phyloP scores from a whole-genome alignment of 495 filamentous ascomycete genomes.

The Antarctomyces pellizariae region DNA sequence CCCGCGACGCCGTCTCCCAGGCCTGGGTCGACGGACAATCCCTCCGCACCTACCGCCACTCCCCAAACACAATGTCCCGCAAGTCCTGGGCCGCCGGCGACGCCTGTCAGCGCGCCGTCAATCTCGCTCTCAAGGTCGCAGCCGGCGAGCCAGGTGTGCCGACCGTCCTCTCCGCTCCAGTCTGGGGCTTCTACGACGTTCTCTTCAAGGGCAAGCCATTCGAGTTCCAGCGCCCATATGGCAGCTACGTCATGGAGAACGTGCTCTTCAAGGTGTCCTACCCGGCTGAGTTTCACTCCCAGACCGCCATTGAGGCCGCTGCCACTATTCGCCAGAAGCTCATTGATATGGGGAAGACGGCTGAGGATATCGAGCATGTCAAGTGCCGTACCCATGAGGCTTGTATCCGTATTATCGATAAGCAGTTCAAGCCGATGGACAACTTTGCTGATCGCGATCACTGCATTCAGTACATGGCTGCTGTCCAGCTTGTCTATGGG shows the following conservation, averaged over 20 bases:
- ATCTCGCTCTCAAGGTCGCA: constrained; percentile 81
- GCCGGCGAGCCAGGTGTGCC: constrained; percentile 76
- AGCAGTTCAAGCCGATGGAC: constrained; percentile 98
- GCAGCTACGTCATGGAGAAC: constrained; percentile 99
- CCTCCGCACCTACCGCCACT: constrained; percentile 88
- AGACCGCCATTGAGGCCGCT: constrained; percentile 90
- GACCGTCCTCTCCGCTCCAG: constrained; percentile 77
- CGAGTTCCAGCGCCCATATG: constrained; percentile 84
- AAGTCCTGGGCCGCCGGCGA: constrained; percentile 99
- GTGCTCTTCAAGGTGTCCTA: constrained; percentile 99
- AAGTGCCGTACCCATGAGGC: constrained; percentile 94
- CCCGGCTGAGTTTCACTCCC: constrained; percentile 96
- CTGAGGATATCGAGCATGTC: constrained; percentile 80
- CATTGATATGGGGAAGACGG: constrained; percentile 64
- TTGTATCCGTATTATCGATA: constrained; percentile 96
- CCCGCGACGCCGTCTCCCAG: constrained; percentile 84
- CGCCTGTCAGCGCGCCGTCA: constrained; percentile 89
- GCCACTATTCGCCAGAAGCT: constrained; percentile 68
- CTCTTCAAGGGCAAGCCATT: constrained; percentile 91
- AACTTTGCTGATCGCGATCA: constrained; percentile 99
- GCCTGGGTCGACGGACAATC: constrained; percentile 94
- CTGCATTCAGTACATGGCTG: constrained; percentile 98
- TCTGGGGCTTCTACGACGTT: constrained; percentile 98
- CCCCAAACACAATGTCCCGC: constrained; percentile 96
- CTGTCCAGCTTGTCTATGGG: constrained; percentile 84